Percentiles rank a stretch among this genome's conserved stretches.
Conservation (phyloP, 164 flowering plant genomes). For the Macadamia tetraphylla region DNA sequence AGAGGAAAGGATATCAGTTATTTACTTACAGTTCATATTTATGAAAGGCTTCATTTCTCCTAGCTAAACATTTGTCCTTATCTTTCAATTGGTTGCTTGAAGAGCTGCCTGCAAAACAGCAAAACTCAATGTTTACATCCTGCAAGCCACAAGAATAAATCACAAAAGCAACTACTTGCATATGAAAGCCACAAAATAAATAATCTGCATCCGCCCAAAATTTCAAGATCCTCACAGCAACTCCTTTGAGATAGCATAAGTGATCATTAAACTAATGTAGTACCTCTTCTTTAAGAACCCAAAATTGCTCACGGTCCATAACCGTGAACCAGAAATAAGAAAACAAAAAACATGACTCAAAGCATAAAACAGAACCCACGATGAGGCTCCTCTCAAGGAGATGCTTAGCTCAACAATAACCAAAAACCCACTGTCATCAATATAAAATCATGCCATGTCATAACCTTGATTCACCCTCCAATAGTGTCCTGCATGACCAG, state of each 20-base stretch:
- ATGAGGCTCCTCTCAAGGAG: too few species aligned
- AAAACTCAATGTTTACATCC: background rate
- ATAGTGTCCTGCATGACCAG: too few species aligned
- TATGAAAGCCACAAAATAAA: background rate
- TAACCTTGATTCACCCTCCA: too few species aligned
- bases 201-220: background rate
- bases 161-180: background rate
- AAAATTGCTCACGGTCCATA: too few species aligned
- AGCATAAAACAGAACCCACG: too few species aligned
- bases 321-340: too few species aligned
- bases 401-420: too few species aligned
- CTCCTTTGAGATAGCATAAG: background rate
- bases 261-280: too few species aligned
- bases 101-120: constrained; percentile 29
- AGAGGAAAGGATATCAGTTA: background rate
- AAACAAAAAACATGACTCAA: too few species aligned
- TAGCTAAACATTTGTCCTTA: constrained; percentile 46
- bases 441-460: too few species aligned
- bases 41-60: constrained; percentile 54
- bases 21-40: constrained; percentile 70
- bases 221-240: background rate
- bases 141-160: background rate
- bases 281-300: too few species aligned
- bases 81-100: constrained; percentile 41
- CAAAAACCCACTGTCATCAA: too few species aligned